Base-by-base conservation (phyloP, 306 rosid species). In the Prinsepia uniflora region DNA sequence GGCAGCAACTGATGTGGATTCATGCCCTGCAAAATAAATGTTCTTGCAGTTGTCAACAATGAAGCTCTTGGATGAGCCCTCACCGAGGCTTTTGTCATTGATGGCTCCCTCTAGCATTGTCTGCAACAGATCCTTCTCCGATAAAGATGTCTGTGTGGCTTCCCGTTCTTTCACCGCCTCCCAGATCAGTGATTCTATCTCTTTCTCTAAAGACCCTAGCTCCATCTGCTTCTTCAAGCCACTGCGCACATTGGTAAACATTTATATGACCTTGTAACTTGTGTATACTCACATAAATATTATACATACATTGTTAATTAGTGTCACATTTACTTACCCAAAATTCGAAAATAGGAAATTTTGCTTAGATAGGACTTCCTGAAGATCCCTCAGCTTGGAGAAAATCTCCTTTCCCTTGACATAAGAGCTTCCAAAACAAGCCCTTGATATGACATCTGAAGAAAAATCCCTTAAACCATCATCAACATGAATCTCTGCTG, bases 21-120 rank as follows among this genome's bases (percentile, higher is more conserved):
- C 99, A 70, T 94, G 96, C 11, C 99, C 99, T 14, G 99, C 96
- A 72, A 94, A 94, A 79, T 94, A 94, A 9, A 94, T 91, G 81
- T 74, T 87, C 84, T 94, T 94, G 83, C 99, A 89, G 30, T 94
- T 94, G 63, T 94, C 99, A 61, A 94, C 96, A 13, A 91, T 84
- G 85, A 94, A 91, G 5, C 77, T 57, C 70, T 83, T 94, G 5
- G 95, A 86, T 5, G 88, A 76, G 0, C 83, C 89, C 36, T 80
- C 74, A 50, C 79, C 90, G 0, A 89, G 11, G 69, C 69, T 74
- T 57, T 82, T 74, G 78, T 94, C 97, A 14, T 45, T 65, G 64
- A 54, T 79, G 17, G 96, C 87, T 52, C 86, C 86, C 68, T 86
- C 90, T 48, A 94, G 61, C 17, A 94, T 73, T 19, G 80, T 63